Conservation (phyloP, 495 filamentous ascomycete species). For the Lindgomyces ingoldianus region DNA sequence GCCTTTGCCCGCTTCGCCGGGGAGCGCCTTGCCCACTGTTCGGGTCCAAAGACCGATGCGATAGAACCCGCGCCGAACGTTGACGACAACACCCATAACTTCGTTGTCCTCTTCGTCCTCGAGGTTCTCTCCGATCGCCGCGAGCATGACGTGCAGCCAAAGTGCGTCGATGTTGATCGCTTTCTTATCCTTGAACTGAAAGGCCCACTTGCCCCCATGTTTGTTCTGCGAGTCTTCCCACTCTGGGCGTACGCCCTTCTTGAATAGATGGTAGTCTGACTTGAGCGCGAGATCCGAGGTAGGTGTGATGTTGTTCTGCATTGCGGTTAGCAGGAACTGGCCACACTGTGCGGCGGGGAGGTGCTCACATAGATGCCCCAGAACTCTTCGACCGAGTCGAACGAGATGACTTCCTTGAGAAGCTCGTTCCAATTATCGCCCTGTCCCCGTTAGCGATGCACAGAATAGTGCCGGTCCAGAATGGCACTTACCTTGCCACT, state of each 20-base stretch:
- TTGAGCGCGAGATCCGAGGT: conserved; percentile 94
- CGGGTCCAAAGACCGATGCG: conserved; percentile 92
- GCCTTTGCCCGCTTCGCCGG: conserved; percentile 64
- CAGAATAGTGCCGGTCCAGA: not conserved
- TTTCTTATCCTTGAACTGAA: conserved; percentile 94
- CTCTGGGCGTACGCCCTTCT: conserved; percentile 91
- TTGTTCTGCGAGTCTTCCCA: conserved; percentile 99
- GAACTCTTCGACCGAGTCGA: conserved; percentile 98
- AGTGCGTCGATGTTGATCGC: conserved; percentile 87
- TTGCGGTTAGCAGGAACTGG: conserved; percentile 30
- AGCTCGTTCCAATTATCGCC: conserved; percentile 98
- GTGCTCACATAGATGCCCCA: conserved; percentile 95
- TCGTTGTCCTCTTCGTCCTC: conserved; percentile 89
- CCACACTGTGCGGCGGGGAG: not conserved
- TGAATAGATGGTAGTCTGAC: conserved; percentile 99
- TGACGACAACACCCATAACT: conserved; percentile 99
- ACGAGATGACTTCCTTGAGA: conserved; percentile 96
- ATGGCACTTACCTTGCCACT: conserved; percentile 77
- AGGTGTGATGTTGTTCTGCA: conserved; percentile 95
- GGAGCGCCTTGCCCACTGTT: conserved; percentile 79
- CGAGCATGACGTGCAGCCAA: conserved; percentile 95
- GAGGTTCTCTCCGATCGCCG: conserved; percentile 96
- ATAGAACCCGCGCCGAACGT: conserved; percentile 97
- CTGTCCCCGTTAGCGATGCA: conserved; percentile 49
- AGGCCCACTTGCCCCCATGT: conserved; percentile 98